Percentiles rank a stretch among this genome's conserved stretches.
Conservation (phyloP, 2,329 filamentous ascomycete genomes). For the Paramyrothecium sp. region DNA sequence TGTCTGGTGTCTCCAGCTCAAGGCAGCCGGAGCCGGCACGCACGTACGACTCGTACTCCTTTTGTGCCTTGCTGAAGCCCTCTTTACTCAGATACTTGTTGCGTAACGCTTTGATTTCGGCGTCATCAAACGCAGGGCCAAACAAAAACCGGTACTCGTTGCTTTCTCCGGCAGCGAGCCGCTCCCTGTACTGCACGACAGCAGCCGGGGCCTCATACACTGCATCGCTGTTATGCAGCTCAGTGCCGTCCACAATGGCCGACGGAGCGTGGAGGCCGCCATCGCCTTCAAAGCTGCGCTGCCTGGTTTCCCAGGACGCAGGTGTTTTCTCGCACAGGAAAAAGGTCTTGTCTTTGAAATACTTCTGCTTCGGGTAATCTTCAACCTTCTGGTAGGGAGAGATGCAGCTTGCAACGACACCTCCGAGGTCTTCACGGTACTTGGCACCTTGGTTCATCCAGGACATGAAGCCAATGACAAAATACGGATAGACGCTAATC, state of each 20-base stretch:
- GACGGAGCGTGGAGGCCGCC: constrained; percentile 52
- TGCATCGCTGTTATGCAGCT: constrained; percentile 45
- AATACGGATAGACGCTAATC: constrained; percentile 55
- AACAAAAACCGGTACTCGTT: constrained; percentile 53
- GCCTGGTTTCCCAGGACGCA: constrained; percentile 50
- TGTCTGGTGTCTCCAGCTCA: constrained; percentile 52
- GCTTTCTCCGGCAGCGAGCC: constrained; percentile 35
- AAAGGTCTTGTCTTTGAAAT: constrained; percentile 56
- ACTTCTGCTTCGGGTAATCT: constrained; percentile 57
- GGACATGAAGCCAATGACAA: constrained; percentile 59
- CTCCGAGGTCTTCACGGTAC: constrained; percentile 46
- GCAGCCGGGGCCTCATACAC: constrained; percentile 55
- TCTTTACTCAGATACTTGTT: constrained; percentile 47
- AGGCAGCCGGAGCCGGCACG: constrained; percentile 48
- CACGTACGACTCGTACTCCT: constrained; percentile 51
- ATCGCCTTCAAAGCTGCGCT: constrained; percentile 54
- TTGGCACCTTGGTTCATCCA: constrained; percentile 61
- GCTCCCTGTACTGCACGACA: constrained; percentile 48
- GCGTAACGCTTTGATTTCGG: constrained; percentile 44
- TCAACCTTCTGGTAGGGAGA: constrained; percentile 57
- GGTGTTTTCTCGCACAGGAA: constrained; percentile 53
- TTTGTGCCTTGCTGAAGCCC: constrained; percentile 42
- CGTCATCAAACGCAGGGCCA: constrained; percentile 51
- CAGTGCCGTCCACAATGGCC: constrained; percentile 30
- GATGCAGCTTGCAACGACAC: constrained; percentile 49